Conservation (phyloP, 1,284 basidiomycete species). For the Sanghuangporus baumii region DNA sequence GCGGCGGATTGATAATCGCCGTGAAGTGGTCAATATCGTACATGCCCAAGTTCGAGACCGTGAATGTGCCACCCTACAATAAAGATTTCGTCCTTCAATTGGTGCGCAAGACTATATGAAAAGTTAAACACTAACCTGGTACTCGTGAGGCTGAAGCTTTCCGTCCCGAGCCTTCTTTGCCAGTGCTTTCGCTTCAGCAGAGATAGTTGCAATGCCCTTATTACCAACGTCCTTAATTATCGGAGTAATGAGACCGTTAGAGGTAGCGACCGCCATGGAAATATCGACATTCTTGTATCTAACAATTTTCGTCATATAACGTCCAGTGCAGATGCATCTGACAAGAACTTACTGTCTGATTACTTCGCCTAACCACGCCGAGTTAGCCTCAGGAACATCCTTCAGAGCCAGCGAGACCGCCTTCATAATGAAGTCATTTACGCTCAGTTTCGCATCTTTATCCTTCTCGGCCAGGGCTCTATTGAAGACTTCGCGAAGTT, state of each 20-base stretch:
- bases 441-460: conserved; percentile 85
- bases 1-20: conserved; percentile 98
- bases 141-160: conserved; percentile 93
- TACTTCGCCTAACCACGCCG: conserved; percentile 94
- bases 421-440: conserved; percentile 99
- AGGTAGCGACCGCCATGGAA: conserved; percentile 94
- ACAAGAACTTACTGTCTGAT: conserved; percentile 77
- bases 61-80: conserved; percentile 89
- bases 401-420: conserved; percentile 85
- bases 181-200: conserved; percentile 86
- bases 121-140: conserved; percentile 58
- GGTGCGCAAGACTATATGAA: neutral
- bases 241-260: conserved; percentile 94
- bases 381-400: conserved; percentile 97
- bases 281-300: conserved; percentile 98
- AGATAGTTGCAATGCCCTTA: conserved; percentile 91
- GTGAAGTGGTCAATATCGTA: conserved; percentile 94
- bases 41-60: conserved; percentile 99
- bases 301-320: conserved; percentile 11
- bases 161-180: conserved; percentile 95
- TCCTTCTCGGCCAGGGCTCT: conserved; percentile 80
- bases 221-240: conserved; percentile 92
- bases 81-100: neutral
- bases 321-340: neutral
- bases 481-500: conserved; percentile 96